phyloP scores from a whole-genome alignment of 805 yeast genomes.

The Lachancea mirantina region DNA sequence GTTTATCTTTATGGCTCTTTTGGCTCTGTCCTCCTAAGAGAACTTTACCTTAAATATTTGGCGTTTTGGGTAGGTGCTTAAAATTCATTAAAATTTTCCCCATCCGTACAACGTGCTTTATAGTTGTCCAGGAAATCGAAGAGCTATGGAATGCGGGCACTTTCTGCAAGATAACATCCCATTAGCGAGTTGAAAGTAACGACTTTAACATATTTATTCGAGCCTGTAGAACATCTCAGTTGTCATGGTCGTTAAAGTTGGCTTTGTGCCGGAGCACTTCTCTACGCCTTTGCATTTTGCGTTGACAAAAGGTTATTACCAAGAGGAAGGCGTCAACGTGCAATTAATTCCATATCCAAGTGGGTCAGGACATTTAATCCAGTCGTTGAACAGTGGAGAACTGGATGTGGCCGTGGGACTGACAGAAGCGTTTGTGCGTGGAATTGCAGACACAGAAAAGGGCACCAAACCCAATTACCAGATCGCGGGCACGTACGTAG shows the following conservation, averaged over 20 bases:
- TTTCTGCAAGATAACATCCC: too few relatives aligned
- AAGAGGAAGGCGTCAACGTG: conserved; percentile 42
- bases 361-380: conserved; percentile 84
- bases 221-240: too few relatives aligned
- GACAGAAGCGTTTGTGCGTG: conserved; percentile 86
- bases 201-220: too few relatives aligned
- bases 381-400: conserved; percentile 52
- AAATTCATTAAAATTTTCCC: too few relatives aligned
- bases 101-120: too few relatives aligned
- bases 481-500: conserved; percentile 74
- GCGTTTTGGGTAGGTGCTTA: too few relatives aligned
- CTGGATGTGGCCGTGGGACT: conserved; percentile 81
- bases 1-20: too few relatives aligned
- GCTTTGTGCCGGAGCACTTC: conserved; percentile 88
- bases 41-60: too few relatives aligned
- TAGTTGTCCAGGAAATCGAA: too few relatives aligned
- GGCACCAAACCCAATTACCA: conserved; percentile 39
- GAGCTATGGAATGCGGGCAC: too few relatives aligned
- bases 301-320: conserved; percentile 47
- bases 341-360: conserved; percentile 67
- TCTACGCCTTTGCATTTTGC: conserved; percentile 83
- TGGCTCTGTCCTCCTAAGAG: too few relatives aligned
- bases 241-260: conserved; percentile 48
- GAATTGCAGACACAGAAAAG: conserved; percentile 62
- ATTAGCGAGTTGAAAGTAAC: too few relatives aligned